Percentiles rank a stretch among this genome's conserved stretches.
These are phyloP conservation scores for Penicillium chermesinum DNA, from an alignment of 495 filamentous ascomycete genomes.

Conservation along the genomic window DNA sequence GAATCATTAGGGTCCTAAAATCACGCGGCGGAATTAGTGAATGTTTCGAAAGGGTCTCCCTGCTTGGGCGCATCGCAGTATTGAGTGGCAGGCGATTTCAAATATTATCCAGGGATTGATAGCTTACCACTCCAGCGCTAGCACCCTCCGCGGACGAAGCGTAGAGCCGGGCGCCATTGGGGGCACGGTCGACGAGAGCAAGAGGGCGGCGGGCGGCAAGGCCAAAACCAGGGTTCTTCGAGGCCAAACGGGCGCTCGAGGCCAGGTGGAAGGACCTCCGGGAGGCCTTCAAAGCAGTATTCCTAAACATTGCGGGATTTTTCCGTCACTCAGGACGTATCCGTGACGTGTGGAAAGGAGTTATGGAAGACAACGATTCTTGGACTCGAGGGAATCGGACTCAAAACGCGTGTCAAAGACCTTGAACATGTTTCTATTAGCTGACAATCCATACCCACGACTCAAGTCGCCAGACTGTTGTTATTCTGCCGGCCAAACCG, in stretches of 20 bases:
- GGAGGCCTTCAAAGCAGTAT: conserved; percentile 43
- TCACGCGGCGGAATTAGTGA: conserved; percentile 26
- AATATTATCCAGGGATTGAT: not conserved
- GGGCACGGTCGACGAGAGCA: conserved; percentile 35
- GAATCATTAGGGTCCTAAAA: conserved; percentile 80
- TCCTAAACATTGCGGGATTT: conserved; percentile 43
- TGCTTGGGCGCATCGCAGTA: conserved; percentile 6
- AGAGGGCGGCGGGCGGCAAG: conserved; percentile 40
- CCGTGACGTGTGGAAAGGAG: conserved; percentile 8
- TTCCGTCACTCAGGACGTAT: conserved; percentile 14
- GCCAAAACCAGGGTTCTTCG: conserved; percentile 41
- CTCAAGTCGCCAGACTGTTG: conserved; percentile 18
- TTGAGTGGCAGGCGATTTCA: conserved; percentile 8
- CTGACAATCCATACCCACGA: not conserved
- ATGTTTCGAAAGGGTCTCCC: conserved; percentile 5
- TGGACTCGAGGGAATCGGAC: too few relatives aligned
- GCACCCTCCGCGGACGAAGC: conserved; percentile 48
- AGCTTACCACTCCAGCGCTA: conserved; percentile 35
- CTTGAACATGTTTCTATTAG: not conserved
- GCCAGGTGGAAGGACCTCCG: conserved; percentile 44
- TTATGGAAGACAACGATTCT: not conserved
- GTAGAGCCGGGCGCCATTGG: conserved; percentile 45
- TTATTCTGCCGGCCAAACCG: conserved; percentile 25
- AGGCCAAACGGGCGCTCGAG: conserved; percentile 38
- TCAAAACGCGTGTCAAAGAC: too few relatives aligned